phyloP scores from a whole-genome alignment of 345 rosid genomes.

The Gynandropsis gynandra region DNA sequence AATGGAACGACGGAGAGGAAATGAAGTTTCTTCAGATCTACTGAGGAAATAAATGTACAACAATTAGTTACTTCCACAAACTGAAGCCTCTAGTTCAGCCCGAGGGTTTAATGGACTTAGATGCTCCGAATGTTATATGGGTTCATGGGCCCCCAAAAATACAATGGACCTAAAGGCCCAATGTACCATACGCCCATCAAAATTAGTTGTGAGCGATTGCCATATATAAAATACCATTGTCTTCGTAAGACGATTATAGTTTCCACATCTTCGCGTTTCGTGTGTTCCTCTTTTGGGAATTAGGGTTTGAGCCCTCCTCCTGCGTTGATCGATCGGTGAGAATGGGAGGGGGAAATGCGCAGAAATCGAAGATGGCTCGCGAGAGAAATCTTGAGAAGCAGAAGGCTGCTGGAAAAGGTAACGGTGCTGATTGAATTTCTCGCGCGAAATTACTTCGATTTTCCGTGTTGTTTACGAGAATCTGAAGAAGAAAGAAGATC shows the following conservation, averaged over 20 bases:
- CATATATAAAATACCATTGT: not conserved
- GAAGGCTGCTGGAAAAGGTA: slow-evolving; percentile 31
- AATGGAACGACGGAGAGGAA: slow-evolving; percentile 12
- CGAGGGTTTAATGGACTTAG: slow-evolving; percentile 6
- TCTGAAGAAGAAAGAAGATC: not conserved
- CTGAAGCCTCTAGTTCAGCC: not conserved
- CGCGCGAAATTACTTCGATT: not conserved
- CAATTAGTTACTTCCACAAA: not conserved
- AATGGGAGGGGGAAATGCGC: slow-evolving; percentile 56
- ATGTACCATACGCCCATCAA: not conserved
- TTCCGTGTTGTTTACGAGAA: not conserved
- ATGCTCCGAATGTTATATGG: too few species aligned
- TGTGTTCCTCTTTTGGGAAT: slow-evolving; percentile 1
- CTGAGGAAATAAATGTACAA: not conserved
- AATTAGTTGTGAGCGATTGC: not conserved
- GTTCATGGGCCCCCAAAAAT: not conserved
- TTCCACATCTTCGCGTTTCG: not conserved
- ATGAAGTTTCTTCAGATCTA: slow-evolving; percentile 13
- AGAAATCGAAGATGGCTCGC: slow-evolving; percentile 51
- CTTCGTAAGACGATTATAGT: not conserved
- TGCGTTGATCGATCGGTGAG: slow-evolving; percentile 16
- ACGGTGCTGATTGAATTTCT: not conserved
- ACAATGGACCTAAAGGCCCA: not conserved
- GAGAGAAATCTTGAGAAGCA: slow-evolving; percentile 46
- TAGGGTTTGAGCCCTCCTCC: slow-evolving; percentile 24